These are phyloP conservation scores for Rhynchosporium graminicola DNA, from an alignment of 2,329 filamentous ascomycete genomes.

Conservation along the genomic window DNA sequence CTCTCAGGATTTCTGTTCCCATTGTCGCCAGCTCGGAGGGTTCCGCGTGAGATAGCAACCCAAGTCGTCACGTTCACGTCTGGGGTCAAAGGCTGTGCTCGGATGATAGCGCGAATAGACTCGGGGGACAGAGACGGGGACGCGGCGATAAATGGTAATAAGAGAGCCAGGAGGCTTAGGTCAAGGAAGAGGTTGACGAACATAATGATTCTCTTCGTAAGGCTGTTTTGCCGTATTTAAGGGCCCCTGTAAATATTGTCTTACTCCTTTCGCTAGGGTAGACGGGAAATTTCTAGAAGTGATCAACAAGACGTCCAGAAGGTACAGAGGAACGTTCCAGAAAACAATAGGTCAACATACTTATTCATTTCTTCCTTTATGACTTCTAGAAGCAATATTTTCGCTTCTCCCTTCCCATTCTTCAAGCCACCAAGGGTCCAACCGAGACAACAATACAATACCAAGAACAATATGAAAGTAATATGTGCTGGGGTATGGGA, in stretches of 20 bases:
- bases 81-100: background rate
- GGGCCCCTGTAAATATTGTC: too few relatives aligned
- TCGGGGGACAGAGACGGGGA: background rate
- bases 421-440: background rate
- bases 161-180: background rate
- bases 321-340: background rate
- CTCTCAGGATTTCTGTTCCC: too few relatives aligned
- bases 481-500: background rate
- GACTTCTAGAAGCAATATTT: background rate
- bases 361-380: background rate
- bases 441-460: background rate
- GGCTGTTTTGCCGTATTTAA: too few relatives aligned
- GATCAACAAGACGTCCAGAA: background rate
- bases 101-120: too few relatives aligned
- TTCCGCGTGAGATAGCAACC: slow-evolving; percentile 5
- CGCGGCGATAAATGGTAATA: background rate
- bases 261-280: too few relatives aligned
- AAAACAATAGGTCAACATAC: slow-evolving; percentile 5
- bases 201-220: too few relatives aligned
- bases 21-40: too few relatives aligned
- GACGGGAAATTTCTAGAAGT: background rate
- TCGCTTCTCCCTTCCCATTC: background rate
- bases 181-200: too few relatives aligned
- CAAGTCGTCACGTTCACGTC: slow-evolving; percentile 12
- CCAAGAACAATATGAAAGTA: background rate